Evolutionary conservation across 352 stramenopile species (phyloP), one percentile per base, ranked within the genome.

Genomic region (Pythium volutum): DNA sequence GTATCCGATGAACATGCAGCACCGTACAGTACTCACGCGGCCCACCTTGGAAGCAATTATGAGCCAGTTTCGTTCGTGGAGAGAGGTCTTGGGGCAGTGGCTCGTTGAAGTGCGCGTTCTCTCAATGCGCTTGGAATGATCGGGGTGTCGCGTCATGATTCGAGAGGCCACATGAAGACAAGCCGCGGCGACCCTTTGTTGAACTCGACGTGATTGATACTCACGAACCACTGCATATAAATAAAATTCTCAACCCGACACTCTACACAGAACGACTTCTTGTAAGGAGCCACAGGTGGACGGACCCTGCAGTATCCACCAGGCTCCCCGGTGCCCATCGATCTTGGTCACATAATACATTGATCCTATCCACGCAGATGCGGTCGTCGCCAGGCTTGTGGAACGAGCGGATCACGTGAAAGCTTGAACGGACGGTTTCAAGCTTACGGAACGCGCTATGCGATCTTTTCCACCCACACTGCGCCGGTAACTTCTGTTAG

Each of bases 31-130:
- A 36, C 31, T 36, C n/a, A n/a, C n/a, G n/a, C n/a, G n/a, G n/a
- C n/a, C n/a, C n/a, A n/a, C n/a, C n/a, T n/a, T n/a, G n/a, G 46
- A 52, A 52, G 29, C 46, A 38, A 52, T 38, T n/a, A 52, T 29
- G 31, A 36, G 31, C 46, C 46, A 52, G 46, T 52, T 38, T 52
- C 25, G 36, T 43, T 43, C 36, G 36, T 22, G 36, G 14, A 7
- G n/a, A n/a, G n/a, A n/a, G 36, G 3, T 43, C 36, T 36, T 5
- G 36, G 36, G 36, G 14, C 2, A 20, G 43, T 50, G 23, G 43
- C 43, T 50, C 18, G 43, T 50, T 50, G 43, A 50, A 50, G 43
- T 33, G 43, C 25, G 43, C n/a, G 20, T 33, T 18, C 31, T 29
- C 9, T 52, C 25, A 51, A 12, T 25, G 46, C 12, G 46, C 36